Evolutionary conservation across 1,139 yeast genomes (phyloP).

Genomic region (Yamadazyma membranifaciens): DNA sequence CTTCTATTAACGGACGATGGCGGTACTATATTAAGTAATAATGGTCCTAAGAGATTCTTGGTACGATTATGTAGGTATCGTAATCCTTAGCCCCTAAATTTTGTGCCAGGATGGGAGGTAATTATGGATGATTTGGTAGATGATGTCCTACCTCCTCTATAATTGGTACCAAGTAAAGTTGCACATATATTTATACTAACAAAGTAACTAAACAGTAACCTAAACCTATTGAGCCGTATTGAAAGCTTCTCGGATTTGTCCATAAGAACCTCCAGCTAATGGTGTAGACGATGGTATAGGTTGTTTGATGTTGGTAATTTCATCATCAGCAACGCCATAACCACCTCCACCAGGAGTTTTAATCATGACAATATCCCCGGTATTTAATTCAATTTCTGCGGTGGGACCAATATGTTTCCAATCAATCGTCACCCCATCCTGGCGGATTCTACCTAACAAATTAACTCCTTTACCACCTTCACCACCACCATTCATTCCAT

Average conservation of each 20-base stretch:
- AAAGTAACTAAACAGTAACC: neutral
- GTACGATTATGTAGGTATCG: no score
- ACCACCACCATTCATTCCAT: conserved; percentile 25
- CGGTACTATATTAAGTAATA: no score
- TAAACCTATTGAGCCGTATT: conserved; percentile 14
- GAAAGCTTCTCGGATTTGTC: conserved; percentile 12
- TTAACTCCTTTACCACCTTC: conserved; percentile 62
- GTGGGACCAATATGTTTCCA: conserved; percentile 23
- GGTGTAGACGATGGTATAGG: conserved; percentile 2
- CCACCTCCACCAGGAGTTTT: conserved; percentile 60
- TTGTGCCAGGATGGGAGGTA: no score
- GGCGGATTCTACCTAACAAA: conserved; percentile 43
- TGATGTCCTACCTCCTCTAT: no score
- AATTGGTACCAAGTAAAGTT: no score
- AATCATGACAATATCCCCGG: conserved; percentile 44
- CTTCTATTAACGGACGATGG: no score
- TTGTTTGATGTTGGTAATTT: neutral
- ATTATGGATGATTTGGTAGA: neutral
- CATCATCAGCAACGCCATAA: conserved; percentile 27
- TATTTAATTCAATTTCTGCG: conserved; percentile 21
- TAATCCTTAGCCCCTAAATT: no score
- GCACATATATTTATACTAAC: no score
- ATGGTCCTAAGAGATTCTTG: no score
- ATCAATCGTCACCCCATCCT: conserved; percentile 20
- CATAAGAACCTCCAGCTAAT: conserved; percentile 16